These are phyloP conservation scores for Lichtheimia ornata DNA, from an alignment of 371 early-diverging fungal species.

Conservation along the genomic window DNA sequence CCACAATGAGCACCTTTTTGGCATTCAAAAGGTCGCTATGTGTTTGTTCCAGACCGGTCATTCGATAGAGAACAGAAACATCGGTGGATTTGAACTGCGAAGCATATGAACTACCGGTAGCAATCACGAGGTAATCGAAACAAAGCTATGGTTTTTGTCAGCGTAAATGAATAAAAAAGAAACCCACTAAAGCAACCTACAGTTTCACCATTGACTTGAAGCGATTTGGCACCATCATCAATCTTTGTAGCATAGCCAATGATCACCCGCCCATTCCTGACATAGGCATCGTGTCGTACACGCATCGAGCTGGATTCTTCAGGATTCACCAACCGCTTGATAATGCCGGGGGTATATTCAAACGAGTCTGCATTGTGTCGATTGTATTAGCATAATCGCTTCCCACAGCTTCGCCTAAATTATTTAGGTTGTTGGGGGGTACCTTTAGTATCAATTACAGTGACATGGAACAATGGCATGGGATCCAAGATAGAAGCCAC, in stretches of 20 bases:
- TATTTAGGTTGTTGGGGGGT: not conserved
- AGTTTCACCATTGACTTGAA: conserved; percentile 31
- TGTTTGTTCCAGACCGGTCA: conserved; percentile 25
- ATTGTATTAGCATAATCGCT: too few relatives aligned
- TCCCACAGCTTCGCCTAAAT: not conserved
- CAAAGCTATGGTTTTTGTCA: conserved; percentile 3
- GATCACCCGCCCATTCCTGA: conserved; percentile 44
- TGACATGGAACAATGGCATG: conserved; percentile 48
- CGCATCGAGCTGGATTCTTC: conserved; percentile 29
- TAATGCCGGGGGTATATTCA: conserved; percentile 46
- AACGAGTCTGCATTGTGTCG: conserved; percentile 26
- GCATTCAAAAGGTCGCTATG: conserved; percentile 57
- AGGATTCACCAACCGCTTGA: conserved; percentile 33
- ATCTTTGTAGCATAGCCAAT: conserved; percentile 44
- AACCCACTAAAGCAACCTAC: conserved; percentile 10
- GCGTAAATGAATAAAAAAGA: too few relatives aligned
- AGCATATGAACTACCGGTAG: conserved; percentile 67
- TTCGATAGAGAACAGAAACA: conserved; percentile 38
- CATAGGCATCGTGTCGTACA: conserved; percentile 39
- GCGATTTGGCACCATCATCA: conserved; percentile 24
- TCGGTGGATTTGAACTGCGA: conserved; percentile 51
- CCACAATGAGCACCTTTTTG: conserved; percentile 50
- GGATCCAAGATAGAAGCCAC: conserved; percentile 48
- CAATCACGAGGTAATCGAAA: conserved; percentile 68
- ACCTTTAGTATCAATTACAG: conserved; percentile 52